Conservation (phyloP, 179 eudicot genomes). For the Heliamphora pulchella region DNA sequence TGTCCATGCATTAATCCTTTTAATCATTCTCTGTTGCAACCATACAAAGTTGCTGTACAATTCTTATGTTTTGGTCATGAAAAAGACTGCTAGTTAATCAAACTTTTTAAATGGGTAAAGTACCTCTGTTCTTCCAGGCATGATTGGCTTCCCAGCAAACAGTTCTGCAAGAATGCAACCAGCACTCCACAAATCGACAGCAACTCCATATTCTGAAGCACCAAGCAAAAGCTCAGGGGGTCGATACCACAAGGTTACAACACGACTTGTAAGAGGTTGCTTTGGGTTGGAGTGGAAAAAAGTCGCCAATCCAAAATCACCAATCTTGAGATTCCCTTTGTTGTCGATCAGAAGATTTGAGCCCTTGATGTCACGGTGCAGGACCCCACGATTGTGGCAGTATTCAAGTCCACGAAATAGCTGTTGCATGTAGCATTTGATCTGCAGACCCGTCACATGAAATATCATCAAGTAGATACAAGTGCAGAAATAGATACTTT, state of each 20-base stretch:
- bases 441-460: conserved; percentile 27
- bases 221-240: conserved; percentile 77
- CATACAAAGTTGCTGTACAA: background rate
- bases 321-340: conserved; percentile 48
- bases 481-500: background rate
- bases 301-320: conserved; percentile 68
- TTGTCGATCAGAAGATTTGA: conserved; percentile 43
- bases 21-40: background rate
- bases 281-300: conserved; percentile 41
- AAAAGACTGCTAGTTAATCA: background rate
- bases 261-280: conserved; percentile 72
- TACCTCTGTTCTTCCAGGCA: conserved; percentile 86
- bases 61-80: background rate
- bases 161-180: conserved; percentile 74
- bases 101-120: conserved; percentile 7
- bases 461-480: conserved; percentile 10
- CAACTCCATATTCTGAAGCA: conserved; percentile 56
- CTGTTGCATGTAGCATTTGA: conserved; percentile 51
- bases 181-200: conserved; percentile 71
- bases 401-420: conserved; percentile 42
- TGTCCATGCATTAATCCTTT: background rate
- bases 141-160: conserved; percentile 62
- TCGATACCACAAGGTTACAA: conserved; percentile 73
- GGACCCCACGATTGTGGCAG: conserved; percentile 44
- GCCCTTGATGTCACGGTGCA: conserved; percentile 56